phyloP scores from a whole-genome alignment of 768 basidiomycete species.

The Tubosaeta brunneosetosa region DNA sequence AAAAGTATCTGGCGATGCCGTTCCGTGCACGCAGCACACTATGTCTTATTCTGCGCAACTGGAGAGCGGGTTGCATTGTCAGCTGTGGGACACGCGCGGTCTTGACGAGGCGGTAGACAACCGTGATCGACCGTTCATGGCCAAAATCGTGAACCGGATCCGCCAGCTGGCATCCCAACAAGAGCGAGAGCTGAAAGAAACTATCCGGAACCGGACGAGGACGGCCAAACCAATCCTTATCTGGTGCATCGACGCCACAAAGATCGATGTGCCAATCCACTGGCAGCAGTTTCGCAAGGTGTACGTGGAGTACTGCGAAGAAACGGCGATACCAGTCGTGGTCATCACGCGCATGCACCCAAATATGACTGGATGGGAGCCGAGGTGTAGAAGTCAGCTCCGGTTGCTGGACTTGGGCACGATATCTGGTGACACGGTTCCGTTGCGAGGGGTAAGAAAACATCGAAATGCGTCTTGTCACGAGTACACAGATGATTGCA shows the following conservation, averaged over 20 bases:
- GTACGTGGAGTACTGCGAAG: slow-evolving; percentile 22
- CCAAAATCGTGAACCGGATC: slow-evolving; percentile 9
- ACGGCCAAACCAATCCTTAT: slow-evolving; percentile 14
- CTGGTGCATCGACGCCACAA: slow-evolving; percentile 24
- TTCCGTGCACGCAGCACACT: slow-evolving; percentile 16
- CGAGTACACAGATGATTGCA: slow-evolving; percentile 16
- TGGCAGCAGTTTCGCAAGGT: slow-evolving; percentile 22
- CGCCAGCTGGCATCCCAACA: slow-evolving; percentile 11
- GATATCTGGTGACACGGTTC: background rate
- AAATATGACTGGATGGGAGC: slow-evolving; percentile 5
- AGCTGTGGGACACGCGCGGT: slow-evolving; percentile 26
- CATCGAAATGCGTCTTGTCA: slow-evolving; percentile 1
- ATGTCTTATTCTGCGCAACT: slow-evolving; percentile 4
- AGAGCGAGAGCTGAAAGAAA: slow-evolving; percentile 15
- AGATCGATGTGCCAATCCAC: slow-evolving; percentile 9
- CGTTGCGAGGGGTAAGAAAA: slow-evolving; percentile 9
- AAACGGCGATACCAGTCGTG: slow-evolving; percentile 16
- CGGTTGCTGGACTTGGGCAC: slow-evolving; percentile 4
- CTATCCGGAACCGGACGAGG: slow-evolving; percentile 8
- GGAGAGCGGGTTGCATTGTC: slow-evolving; percentile 4
- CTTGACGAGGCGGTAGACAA: slow-evolving; percentile 18
- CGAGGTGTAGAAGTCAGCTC: slow-evolving; percentile 13
- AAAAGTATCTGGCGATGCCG: slow-evolving; percentile 15
- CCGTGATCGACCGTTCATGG: slow-evolving; percentile 1
- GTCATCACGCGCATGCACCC: slow-evolving; percentile 16